Evolutionary conservation across 2,329 filamentous ascomycete species (phyloP).

Genomic region (Spiromastix sp.): DNA sequence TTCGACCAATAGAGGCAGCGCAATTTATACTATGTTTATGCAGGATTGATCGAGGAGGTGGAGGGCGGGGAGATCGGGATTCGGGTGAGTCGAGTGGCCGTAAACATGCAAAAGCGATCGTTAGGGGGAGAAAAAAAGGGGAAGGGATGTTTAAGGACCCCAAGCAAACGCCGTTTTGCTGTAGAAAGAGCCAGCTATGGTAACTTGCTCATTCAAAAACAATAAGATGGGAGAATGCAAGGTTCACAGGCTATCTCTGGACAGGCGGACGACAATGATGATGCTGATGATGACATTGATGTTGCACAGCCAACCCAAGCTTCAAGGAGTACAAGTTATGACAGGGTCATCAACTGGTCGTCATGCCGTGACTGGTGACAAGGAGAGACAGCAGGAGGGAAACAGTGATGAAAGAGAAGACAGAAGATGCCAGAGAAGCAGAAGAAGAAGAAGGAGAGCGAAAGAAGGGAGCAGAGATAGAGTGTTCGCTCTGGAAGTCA

Average conservation of each 20-base stretch:
- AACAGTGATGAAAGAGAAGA: not conserved
- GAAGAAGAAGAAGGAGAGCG: not conserved
- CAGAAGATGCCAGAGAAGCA: not conserved
- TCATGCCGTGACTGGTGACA: not conserved
- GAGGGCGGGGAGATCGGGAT: too few relatives aligned
- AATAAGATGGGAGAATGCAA: not conserved
- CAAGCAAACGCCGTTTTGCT: too few relatives aligned
- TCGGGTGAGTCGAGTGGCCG: too few relatives aligned
- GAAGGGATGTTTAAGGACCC: too few relatives aligned
- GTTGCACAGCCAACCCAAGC: not conserved
- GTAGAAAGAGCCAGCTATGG: too few relatives aligned
- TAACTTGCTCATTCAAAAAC: too few relatives aligned
- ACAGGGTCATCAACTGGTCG: not conserved
- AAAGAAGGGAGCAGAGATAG: not conserved
- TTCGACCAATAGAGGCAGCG: too few relatives aligned
- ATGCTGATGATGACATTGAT: not conserved
- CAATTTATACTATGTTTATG: too few relatives aligned
- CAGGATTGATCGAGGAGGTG: too few relatives aligned
- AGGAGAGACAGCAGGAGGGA: not conserved
- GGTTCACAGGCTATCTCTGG: not conserved
- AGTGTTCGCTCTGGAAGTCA: too few relatives aligned
- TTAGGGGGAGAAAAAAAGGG: too few relatives aligned
- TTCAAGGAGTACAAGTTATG: not conserved
- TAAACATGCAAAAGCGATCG: too few relatives aligned
- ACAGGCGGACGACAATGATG: slow-evolving; percentile 1